A percentile compares a stretch with the other conserved stretches of the same genome.
These are phyloP conservation scores for Aureobasidium sp. DNA, from an alignment of 2,329 filamentous ascomycete genomes.

Conservation along the genomic window DNA sequence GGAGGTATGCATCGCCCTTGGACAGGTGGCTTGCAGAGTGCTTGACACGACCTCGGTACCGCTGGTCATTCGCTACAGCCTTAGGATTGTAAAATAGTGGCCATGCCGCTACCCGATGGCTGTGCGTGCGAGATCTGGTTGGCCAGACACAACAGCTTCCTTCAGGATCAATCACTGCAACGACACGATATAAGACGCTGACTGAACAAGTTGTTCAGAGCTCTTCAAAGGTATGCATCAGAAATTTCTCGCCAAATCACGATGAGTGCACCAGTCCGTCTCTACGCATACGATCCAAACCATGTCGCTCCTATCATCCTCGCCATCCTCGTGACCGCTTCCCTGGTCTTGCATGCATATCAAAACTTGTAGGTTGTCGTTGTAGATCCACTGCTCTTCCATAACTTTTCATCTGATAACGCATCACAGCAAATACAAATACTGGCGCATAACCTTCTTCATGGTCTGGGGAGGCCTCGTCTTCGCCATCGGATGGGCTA, in stretches of 20 bases:
- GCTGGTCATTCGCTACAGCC: no score
- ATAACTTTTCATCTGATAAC: background rate
- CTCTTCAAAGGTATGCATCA: background rate
- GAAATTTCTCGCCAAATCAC: background rate
- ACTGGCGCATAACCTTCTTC: slow-evolving; percentile 17
- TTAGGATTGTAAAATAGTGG: background rate
- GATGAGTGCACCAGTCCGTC: background rate
- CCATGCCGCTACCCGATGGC: background rate
- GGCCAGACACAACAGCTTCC: background rate
- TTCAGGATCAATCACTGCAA: background rate
- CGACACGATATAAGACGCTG: background rate
- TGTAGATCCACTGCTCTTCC: no score
- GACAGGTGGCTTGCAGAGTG: no score
- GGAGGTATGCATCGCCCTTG: no score
- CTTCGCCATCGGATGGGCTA: slow-evolving; percentile 46
- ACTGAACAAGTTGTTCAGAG: background rate
- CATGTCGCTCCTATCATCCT: slow-evolving; percentile 50
- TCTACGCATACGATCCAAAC: slow-evolving; percentile 36
- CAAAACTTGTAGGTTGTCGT: slow-evolving; percentile 28
- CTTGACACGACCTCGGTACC: no score
- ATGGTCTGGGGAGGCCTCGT: slow-evolving; percentile 24
- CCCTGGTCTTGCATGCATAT: slow-evolving; percentile 44
- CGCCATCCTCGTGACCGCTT: slow-evolving; percentile 39
- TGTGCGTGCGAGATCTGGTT: background rate
- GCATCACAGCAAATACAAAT: slow-evolving; percentile 20